phyloP scores from a whole-genome alignment of 2,329 filamentous ascomycete genomes.

The Chrysoporthe cubensis region DNA sequence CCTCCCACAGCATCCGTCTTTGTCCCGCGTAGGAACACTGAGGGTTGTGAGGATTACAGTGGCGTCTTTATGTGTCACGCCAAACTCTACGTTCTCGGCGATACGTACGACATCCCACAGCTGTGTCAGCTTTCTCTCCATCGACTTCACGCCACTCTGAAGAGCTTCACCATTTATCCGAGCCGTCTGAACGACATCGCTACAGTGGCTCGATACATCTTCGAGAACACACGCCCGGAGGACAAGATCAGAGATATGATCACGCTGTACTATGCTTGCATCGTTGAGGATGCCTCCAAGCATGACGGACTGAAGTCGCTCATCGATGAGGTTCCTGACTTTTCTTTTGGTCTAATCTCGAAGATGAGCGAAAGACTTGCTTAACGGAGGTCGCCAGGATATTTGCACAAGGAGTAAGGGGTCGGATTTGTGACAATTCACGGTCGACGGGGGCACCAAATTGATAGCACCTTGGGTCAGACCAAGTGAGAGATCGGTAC shows the following conservation, averaged over 20 bases:
- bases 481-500: background rate
- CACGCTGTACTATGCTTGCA: conserved; percentile 26
- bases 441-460: background rate
- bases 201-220: conserved; percentile 18
- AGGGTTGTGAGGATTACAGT: conserved; percentile 27
- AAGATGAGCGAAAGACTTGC: conserved; percentile 22
- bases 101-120: conserved; percentile 25
- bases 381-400: background rate
- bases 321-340: conserved; percentile 15
- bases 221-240: conserved; percentile 20
- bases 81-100: conserved; percentile 26
- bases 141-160: conserved; percentile 26
- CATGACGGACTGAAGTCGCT: conserved; percentile 17
- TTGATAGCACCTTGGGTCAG: background rate
- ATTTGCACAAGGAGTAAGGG: background rate
- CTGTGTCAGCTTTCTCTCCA: conserved; percentile 21
- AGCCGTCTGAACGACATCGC: conserved; percentile 22
- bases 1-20: background rate
- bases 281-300: conserved; percentile 25
- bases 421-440: background rate
- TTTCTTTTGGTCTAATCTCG: conserved; percentile 9
- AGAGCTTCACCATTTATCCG: conserved; percentile 22
- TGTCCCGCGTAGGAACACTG: conserved; percentile 15
- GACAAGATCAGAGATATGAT: conserved; percentile 25
- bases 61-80: conserved; percentile 29